Evolutionary conservation across 495 filamentous ascomycete genomes (phyloP).

Genomic region (Oleoguttula mirabilis): DNA sequence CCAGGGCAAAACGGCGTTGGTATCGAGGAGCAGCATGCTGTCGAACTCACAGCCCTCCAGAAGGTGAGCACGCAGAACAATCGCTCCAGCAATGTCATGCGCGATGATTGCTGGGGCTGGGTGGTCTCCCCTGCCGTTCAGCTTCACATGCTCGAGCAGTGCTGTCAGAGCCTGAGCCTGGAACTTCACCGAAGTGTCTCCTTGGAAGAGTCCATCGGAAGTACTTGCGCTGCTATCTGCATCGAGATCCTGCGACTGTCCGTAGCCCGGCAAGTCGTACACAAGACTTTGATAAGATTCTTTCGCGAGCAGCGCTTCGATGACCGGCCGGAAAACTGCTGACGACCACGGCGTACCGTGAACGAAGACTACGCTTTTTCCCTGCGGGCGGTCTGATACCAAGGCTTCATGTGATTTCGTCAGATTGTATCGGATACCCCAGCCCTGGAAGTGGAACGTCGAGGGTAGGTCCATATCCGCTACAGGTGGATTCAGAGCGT

Average conservation of each 20-base stretch:
- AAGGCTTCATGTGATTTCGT: background rate
- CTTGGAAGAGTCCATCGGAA: background rate
- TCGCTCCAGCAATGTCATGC: slow-evolving; percentile 13
- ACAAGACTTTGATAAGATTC: slow-evolving; percentile 3
- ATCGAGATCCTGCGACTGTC: slow-evolving; percentile 5
- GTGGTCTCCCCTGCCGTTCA: slow-evolving; percentile 2
- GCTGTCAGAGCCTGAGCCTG: slow-evolving; percentile 3
- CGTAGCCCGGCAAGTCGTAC: slow-evolving; percentile 14
- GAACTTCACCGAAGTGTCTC: slow-evolving; percentile 9
- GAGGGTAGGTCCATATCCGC: background rate
- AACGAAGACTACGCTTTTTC: slow-evolving; percentile 11
- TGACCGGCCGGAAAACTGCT: slow-evolving; percentile 4
- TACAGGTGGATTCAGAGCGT: no score
- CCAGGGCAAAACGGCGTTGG: slow-evolving; percentile 13
- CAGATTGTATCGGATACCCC: background rate
- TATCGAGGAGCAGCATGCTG: slow-evolving; percentile 6
- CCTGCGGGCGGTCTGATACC: background rate
- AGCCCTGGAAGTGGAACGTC: background rate
- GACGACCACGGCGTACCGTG: slow-evolving; percentile 17
- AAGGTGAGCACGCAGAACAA: slow-evolving; percentile 11
- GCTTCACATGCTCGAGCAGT: slow-evolving; percentile 5
- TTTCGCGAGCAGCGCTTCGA: slow-evolving; percentile 6
- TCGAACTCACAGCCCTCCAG: slow-evolving; percentile 7
- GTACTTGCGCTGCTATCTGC: background rate
- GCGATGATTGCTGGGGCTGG: slow-evolving; percentile 7